Evolutionary conservation across 257 asterid species (phyloP).

Genomic region (Scutellaria galericulata): DNA sequence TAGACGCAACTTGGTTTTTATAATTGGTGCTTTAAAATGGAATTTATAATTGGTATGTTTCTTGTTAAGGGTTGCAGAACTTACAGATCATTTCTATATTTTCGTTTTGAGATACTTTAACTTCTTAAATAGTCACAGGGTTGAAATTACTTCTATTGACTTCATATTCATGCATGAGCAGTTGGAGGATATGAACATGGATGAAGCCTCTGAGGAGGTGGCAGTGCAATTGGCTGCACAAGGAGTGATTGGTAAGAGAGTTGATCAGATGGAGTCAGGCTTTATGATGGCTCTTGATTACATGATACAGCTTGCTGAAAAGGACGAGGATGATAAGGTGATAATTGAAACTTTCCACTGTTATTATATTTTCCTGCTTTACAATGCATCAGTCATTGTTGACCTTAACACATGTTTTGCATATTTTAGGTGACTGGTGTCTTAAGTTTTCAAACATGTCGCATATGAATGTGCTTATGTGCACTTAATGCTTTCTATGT

Average conservation of each 20-base stretch:
- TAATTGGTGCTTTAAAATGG: not conserved
- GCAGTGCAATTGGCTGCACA: slow-evolving; percentile 94
- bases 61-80: slow-evolving; percentile 10
- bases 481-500: slow-evolving; percentile 15
- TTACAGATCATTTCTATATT: not conserved
- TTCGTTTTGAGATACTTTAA: slow-evolving; percentile 8
- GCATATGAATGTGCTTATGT: not conserved
- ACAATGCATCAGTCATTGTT: not conserved
- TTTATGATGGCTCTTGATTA: slow-evolving; percentile 97
- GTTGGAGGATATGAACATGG: slow-evolving; percentile 97
- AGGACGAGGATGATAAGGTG: slow-evolving; percentile 87
- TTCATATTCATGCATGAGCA: slow-evolving; percentile 38
- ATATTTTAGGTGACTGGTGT: not conserved
- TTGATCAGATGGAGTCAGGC: slow-evolving; percentile 93
- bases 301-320: slow-evolving; percentile 90
- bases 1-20: slow-evolving; percentile 8
- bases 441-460: not conserved
- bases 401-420: not conserved
- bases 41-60: slow-evolving; percentile 9
- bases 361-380: not conserved
- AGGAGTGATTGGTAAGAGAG: slow-evolving; percentile 99
- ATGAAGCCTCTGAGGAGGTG: slow-evolving; percentile 86
- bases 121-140: not conserved
- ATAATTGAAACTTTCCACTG: slow-evolving; percentile 5
- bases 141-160: slow-evolving; percentile 6